Evolutionary conservation across 768 basidiomycete genomes (phyloP), one percentile per base, ranked within the genome.

Genomic region (Lentinula detonsa): DNA sequence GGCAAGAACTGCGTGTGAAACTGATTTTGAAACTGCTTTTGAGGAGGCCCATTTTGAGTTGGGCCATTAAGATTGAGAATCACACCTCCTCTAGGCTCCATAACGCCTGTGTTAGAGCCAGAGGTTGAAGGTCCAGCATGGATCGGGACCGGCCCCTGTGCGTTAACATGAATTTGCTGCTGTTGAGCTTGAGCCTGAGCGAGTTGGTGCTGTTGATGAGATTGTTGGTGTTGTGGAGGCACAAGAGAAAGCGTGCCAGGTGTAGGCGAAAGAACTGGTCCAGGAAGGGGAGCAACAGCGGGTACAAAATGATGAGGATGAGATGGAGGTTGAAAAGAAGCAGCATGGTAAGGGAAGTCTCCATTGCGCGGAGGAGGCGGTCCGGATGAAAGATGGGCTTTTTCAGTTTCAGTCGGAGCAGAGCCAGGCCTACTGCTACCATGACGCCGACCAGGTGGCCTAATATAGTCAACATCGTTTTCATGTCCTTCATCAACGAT

Each of bases 1-100:
- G 64, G 63, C 10, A 70, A 70, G 61, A 74, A 67, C 70, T 69
- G 64, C 34, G 66, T 66, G 61, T 75, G 70, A 62, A 74, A 74
- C 65, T 74, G 54, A 58, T 50, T 46, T 65, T 72, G 71, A 60
- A 70, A 71, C 60, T 69, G 73, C 35, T 66, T 65, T 58, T 68
- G 72, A 1, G 70, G 64, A 55, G 65, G 66, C 54, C 59, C 59
- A 31, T 18, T 39, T 43, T 18, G 33, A 7, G 4, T 18, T 13
- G 31, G 31, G 15, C 35, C 39, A 40, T 21, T 56, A 23, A 56
- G 40, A n/a, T 56, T 40, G 23, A 56, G 37, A n/a, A 56, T 56
- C 2, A 33, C 18, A 3, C 57, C 57, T 59, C 45, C 57, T 28
- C 57, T 50, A 21, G 57, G 57, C 18, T 50, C 48, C 31, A 23